phyloP scores from a whole-genome alignment of 208 protist genomes.

The Leishmania martiniquensis region DNA sequence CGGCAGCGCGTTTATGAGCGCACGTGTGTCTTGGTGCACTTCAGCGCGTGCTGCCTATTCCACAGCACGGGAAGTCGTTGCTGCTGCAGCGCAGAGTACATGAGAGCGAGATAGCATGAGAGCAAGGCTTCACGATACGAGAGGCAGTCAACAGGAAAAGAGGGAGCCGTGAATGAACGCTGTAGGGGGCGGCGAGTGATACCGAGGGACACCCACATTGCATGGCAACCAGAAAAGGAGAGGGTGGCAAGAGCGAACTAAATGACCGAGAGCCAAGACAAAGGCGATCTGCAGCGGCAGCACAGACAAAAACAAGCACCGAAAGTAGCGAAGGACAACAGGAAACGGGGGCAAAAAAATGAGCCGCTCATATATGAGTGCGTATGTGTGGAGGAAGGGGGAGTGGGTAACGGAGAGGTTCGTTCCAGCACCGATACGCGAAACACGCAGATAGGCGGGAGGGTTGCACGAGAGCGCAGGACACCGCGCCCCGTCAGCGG shows the following conservation, averaged over 20 bases:
- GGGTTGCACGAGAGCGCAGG: not conserved
- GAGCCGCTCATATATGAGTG: not conserved
- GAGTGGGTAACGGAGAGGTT: not conserved
- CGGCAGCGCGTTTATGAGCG: not conserved
- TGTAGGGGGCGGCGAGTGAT: not conserved
- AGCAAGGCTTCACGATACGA: not conserved
- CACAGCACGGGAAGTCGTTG: not conserved
- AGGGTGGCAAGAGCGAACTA: not conserved
- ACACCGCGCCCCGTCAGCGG: not conserved
- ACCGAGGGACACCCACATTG: not conserved
- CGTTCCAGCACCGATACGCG: not conserved
- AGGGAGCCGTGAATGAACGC: not conserved
- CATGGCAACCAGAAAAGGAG: not conserved
- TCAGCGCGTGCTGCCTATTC: not conserved
- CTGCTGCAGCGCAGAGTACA: not conserved
- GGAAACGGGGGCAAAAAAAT: not conserved
- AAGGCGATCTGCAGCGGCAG: not conserved
- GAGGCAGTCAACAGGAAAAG: not conserved
- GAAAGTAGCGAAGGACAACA: not conserved
- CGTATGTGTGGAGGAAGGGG: not conserved
- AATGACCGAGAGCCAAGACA: not conserved
- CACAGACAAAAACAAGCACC: not conserved
- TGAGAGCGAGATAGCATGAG: not conserved
- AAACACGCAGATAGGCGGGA: not conserved
- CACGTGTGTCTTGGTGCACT: too few relatives aligned